Evolutionary conservation across 495 filamentous ascomycete genomes (phyloP).

Genomic region (Annulohypoxylon bovei): DNA sequence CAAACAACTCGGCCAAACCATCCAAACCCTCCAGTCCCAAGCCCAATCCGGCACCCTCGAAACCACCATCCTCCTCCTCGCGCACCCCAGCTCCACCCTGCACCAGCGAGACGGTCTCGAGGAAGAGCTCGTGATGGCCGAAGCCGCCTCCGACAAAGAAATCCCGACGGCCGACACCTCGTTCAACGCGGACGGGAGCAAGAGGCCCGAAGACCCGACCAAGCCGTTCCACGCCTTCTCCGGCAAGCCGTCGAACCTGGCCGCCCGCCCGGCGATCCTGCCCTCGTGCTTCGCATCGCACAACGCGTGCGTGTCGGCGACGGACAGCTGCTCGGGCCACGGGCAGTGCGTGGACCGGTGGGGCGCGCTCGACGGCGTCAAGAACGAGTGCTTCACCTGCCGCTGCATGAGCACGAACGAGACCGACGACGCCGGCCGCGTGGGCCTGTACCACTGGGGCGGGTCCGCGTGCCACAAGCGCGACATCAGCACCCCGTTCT

Average conservation of each 20-base stretch:
- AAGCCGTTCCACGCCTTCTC: constrained; percentile 42
- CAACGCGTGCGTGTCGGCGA: constrained; percentile 68
- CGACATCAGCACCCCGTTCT: constrained; percentile 88
- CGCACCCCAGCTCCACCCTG: constrained; percentile 45
- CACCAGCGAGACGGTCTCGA: constrained; percentile 46
- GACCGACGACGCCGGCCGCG: constrained; percentile 52
- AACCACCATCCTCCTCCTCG: constrained; percentile 55
- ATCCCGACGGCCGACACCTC: constrained; percentile 38
- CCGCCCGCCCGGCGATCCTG: constrained; percentile 36
- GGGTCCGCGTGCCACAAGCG: constrained; percentile 91
- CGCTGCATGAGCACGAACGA: constrained; percentile 66
- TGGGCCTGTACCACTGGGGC: constrained; percentile 70
- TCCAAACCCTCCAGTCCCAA: constrained; percentile 47
- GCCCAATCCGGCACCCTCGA: constrained; percentile 54
- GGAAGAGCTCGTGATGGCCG: constrained; percentile 47
- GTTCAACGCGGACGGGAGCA: constrained; percentile 6
- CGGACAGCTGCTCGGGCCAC: constrained; percentile 79
- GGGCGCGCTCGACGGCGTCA: constrained; percentile 42
- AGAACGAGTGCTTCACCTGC: constrained; percentile 77
- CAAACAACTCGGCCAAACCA: constrained; percentile 45
- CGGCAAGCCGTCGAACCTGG: constrained; percentile 23
- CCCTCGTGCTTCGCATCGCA: constrained; percentile 72
- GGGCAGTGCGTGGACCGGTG: constrained; percentile 74
- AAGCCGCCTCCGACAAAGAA: constrained; percentile 32
- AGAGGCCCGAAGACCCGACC: constrained; percentile 19